Conservation (phyloP, 176 grass and related monocot species). For the Puccinellia tenuiflora region DNA sequence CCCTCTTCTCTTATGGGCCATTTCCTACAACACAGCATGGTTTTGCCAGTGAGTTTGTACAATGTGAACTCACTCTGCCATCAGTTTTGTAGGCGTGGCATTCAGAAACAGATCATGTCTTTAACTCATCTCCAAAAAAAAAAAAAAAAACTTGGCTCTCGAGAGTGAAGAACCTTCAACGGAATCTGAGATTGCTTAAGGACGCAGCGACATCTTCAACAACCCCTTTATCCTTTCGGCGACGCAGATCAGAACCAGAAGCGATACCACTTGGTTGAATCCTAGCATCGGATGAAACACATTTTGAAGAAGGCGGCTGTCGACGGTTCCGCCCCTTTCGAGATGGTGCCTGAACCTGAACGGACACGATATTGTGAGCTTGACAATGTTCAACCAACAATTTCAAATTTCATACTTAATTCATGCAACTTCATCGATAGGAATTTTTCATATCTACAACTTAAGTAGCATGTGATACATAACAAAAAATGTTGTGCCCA, state of each 20-base stretch:
- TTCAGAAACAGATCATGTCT: neutral
- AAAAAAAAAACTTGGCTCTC: neutral
- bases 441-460: neutral
- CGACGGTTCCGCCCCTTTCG: neutral
- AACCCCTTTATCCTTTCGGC: neutral
- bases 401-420: neutral
- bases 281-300: neutral
- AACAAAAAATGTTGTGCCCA: neutral
- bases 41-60: neutral
- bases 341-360: conserved; percentile 15
- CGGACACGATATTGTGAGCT: neutral
- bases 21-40: neutral
- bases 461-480: neutral
- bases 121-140: neutral
- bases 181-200: conserved; percentile 2
- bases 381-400: neutral
- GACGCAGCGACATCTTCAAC: neutral
- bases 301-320: neutral
- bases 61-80: neutral
- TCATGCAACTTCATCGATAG: neutral
- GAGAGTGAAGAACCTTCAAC: neutral
- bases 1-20: neutral
- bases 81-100: neutral
- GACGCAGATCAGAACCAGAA: neutral
- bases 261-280: neutral